Base-by-base conservation (phyloP, 179 eudicot genomes). In the Silene vulgaris region DNA sequence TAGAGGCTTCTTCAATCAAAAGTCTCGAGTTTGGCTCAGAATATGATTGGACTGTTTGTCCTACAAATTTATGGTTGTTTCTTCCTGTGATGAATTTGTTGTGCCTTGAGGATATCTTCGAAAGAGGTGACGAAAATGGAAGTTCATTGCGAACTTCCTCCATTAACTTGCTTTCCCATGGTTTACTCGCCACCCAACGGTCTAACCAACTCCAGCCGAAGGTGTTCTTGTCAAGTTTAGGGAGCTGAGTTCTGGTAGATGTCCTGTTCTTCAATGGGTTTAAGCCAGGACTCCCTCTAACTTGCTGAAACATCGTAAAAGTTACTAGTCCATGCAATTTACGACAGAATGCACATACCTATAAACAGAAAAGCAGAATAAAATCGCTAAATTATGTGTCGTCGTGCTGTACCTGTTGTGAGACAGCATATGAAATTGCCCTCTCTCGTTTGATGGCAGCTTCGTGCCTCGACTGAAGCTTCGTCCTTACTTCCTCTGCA, bases 371-470 rank as follows among this genome's bases (percentile, higher is more conserved):
- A 45, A 0, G 14, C 13, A 45, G 52, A 45, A 45, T 11, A 9
- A 45, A 45, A 45, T 43, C 12, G 8, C 13, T 2, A 12, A 35
- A 73, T 5, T 20, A 62, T 21, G 17, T 14, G 8, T 3, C 4
- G 32, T 17, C 11, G 35, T n/a, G 60, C 60, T 56, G 69, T 78
- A 92, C 99, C 91, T 92, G 91, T 65, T 88, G 86, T 11, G 83
- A 74, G 32, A 82, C 74, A 29, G 89, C 83, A 59, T 92, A 92
- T 12, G 90, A 86, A 72, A 85, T 82, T 14, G 96, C 97, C 77
- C 97, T 86, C 76, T 93, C 97, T 83, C 97, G 83, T 78, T 90
- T 88, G 59, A 87, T 73, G 26, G 88, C 96, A 29, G 97, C 99
- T 80, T 85, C 89, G 63, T 89, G 95, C 84, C 85, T 92, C 88